Evolutionary conservation across 805 yeast genomes (phyloP).

Genomic region (Candida qinlingensis): DNA sequence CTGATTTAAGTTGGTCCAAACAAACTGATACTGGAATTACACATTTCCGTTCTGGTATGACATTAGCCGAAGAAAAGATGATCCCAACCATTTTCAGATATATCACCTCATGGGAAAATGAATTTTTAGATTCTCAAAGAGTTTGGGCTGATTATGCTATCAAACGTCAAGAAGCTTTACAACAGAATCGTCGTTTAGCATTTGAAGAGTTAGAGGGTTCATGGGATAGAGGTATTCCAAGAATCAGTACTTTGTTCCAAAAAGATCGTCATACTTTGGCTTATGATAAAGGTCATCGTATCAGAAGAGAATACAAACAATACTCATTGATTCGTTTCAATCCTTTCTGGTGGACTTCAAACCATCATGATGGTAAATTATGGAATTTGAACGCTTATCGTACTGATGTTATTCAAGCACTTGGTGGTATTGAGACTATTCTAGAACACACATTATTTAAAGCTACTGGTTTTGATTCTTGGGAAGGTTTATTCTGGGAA

Average conservation of each 20-base stretch:
- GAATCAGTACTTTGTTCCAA: conserved; percentile 92
- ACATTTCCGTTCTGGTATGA: conserved; percentile 92
- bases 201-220: conserved; percentile 90
- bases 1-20: conserved; percentile 85
- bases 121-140: conserved; percentile 86
- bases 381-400: conserved; percentile 93
- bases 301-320: conserved; percentile 73
- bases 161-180: conserved; percentile 80
- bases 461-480: conserved; percentile 95
- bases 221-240: conserved; percentile 97
- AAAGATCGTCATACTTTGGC: conserved; percentile 93
- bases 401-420: conserved; percentile 92
- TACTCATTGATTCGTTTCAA: conserved; percentile 66
- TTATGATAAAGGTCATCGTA: conserved; percentile 88
- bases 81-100: conserved; percentile 94
- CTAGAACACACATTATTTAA: conserved; percentile 91
- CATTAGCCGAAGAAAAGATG: conserved; percentile 67
- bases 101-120: conserved; percentile 95
- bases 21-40: conserved; percentile 94
- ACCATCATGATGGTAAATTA: conserved; percentile 89
- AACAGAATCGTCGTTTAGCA: conserved; percentile 78
- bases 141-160: conserved; percentile 98
- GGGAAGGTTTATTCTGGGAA: conserved; percentile 99
- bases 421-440: conserved; percentile 96
- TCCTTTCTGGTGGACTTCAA: conserved; percentile 96